Conservation (phyloP, 108 stramenopile genomes). For the Cylindrotheca closterium region DNA sequence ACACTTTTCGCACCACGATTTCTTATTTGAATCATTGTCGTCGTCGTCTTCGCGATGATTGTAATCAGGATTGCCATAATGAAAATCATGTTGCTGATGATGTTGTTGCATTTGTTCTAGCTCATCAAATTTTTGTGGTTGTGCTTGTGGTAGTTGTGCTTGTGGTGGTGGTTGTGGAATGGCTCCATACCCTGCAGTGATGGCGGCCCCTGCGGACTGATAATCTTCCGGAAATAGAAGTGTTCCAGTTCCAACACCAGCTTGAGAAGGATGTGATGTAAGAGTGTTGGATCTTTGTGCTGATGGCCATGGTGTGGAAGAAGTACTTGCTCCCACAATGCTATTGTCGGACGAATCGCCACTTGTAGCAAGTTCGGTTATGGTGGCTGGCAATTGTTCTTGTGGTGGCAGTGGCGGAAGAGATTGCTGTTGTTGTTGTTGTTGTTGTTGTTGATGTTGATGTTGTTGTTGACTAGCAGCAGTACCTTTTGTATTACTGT, state of each 20-base stretch:
- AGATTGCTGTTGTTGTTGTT: neutral
- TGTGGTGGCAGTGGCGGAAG: neutral
- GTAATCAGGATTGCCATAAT: constrained; percentile 40
- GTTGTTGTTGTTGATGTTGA: neutral
- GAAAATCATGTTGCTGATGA: constrained; percentile 33
- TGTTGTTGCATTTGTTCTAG: constrained; percentile 11
- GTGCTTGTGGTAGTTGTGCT: neutral
- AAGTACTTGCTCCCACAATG: too few species aligned
- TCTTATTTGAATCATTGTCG: constrained; percentile 1
- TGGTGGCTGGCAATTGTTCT: too few species aligned
- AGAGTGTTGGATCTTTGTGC: neutral
- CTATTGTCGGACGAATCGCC: too few species aligned
- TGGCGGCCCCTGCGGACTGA: neutral
- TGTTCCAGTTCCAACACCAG: constrained; percentile 29
- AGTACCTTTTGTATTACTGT: neutral
- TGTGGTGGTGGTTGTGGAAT: constrained; percentile 10
- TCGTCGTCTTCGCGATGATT: constrained; percentile 4
- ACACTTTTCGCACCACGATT: neutral
- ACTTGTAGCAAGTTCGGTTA: too few species aligned
- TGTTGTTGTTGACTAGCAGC: neutral
- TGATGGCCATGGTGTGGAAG: constrained; percentile 8
- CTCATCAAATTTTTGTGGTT: neutral
- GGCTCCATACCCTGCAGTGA: neutral
- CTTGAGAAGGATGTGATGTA: neutral
- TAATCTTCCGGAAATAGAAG: constrained; percentile 17